Base-by-base conservation (phyloP, 306 rosid genomes). In the Adenanthera pavonina region DNA sequence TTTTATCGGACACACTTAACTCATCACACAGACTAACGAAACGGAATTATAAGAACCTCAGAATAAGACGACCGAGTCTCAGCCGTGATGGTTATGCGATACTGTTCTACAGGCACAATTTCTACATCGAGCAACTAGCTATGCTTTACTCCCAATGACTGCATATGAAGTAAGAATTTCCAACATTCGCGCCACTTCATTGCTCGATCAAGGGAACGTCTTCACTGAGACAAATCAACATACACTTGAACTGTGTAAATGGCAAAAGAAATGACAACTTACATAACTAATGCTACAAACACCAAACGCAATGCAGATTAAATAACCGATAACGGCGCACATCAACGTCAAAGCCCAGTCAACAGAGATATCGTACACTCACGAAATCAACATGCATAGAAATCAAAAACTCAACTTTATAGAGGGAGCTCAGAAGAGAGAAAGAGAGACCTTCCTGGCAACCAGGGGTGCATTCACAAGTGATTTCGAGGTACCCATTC, bases 381-480 rank as follows among this genome's bases (percentile, higher is more conserved):
- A 34, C 3, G 16, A 61, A 61, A 61, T 33, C 68, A 61, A 30
- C 91, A 84, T 86, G 88, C 88, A 76, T 49, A 73, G 33, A 61
- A 61, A 33, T 61, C 17, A 61, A 11, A 30, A 30, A 7, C 41
- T 30, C 68, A 61, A 11, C 66, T 33, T 33, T n/a, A n/a, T 3
- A 30, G 17, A 61, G n/a, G 33, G n/a, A 61, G 8, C 41, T 33
- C 68, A 10, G 17, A 60, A 11, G 38, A 60, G 68, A 61, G 14
- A 60, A 4, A 85, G 59, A 82, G 78, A 86, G 86, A 95, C 98
- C 98, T 95, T 95, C 97, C 72, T 91, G 86, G 86, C 98, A 95
- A 78, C 97, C 97, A 87, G 98, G 98, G 84, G 97, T 92, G 97
- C 98, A 95, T 85, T 95, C 97, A 78, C 98, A 95, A 79, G 89